These are phyloP conservation scores for Begonia loranthoides DNA, from an alignment of 306 rosid species.

Conservation along the genomic window DNA sequence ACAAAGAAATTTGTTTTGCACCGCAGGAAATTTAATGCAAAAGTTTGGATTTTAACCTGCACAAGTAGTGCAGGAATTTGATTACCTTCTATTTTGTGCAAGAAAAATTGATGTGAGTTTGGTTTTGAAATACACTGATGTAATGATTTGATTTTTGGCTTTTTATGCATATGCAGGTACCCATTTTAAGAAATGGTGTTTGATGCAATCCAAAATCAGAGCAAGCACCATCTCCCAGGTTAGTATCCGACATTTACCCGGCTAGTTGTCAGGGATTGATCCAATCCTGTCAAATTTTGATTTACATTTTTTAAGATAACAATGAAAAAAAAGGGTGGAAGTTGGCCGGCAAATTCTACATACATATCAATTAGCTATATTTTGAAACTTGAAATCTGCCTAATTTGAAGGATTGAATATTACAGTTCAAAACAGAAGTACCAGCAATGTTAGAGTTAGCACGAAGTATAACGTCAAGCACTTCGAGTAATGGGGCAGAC, in stretches of 20 bases:
- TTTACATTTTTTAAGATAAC: too few species aligned
- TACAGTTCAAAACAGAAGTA: conserved; percentile 86
- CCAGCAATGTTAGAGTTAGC: conserved; percentile 69
- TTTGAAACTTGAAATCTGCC: not conserved
- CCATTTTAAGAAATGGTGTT: conserved; percentile 97
- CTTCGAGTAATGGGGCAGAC: conserved; percentile 21
- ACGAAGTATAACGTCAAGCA: conserved; percentile 29
- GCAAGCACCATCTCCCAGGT: conserved; percentile 87
- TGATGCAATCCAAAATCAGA: conserved; percentile 90
- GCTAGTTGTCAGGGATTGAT: not conserved
- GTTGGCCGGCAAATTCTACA: too few species aligned
- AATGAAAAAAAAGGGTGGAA: too few species aligned
- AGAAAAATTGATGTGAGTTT: not conserved
- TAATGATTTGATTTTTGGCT: not conserved
- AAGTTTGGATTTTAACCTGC: too few species aligned
- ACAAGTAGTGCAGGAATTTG: too few species aligned
- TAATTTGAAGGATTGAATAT: conserved; percentile 1
- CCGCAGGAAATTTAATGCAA: too few species aligned
- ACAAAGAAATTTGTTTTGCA: too few species aligned
- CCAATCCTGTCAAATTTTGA: not conserved
- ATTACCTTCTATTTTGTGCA: too few species aligned
- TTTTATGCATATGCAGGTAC: conserved; percentile 38
- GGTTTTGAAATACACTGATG: not conserved
- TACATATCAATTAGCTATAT: not conserved
- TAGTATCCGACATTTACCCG: conserved; percentile 14